Percentiles rank a stretch among this genome's conserved stretches.
These are phyloP conservation scores for Alternaria infectoria DNA, from an alignment of 2,329 filamentous ascomycete genomes.

Conservation along the genomic window DNA sequence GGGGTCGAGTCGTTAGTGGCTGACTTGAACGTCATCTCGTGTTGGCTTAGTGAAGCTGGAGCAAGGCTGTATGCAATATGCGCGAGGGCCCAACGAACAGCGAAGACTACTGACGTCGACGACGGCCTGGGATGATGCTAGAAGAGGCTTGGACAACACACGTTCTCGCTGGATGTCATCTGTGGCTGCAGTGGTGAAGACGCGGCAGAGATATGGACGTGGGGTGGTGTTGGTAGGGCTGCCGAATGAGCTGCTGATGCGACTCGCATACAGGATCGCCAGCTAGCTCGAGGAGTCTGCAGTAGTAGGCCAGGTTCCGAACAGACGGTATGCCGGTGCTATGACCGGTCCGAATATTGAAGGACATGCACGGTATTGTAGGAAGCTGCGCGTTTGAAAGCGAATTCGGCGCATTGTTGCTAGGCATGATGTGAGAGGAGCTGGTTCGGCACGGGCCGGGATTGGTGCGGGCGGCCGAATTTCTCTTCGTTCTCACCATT, in stretches of 20 bases:
- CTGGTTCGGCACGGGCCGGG: slow-evolving; percentile 8
- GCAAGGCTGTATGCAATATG: slow-evolving; percentile 23
- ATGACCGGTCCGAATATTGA: not conserved
- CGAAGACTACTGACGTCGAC: slow-evolving; percentile 3
- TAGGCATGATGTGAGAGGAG: not conserved
- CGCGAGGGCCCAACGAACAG: slow-evolving; percentile 10
- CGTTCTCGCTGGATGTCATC: slow-evolving; percentile 5
- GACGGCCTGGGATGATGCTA: slow-evolving; percentile 13
- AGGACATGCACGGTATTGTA: not conserved
- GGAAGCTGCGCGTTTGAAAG: not conserved
- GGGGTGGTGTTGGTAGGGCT: slow-evolving; percentile 28
- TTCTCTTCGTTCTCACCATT: not conserved
- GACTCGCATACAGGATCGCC: slow-evolving; percentile 27
- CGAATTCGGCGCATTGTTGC: not conserved
- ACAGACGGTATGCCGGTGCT: slow-evolving; percentile 1
- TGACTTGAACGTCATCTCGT: slow-evolving; percentile 25
- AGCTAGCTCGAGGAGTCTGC: slow-evolving; percentile 10
- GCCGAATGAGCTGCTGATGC: slow-evolving; percentile 29
- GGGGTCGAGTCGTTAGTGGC: slow-evolving; percentile 27
- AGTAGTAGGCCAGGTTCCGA: not conserved
- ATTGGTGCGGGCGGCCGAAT: slow-evolving; percentile 2
- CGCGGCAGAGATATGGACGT: slow-evolving; percentile 1
- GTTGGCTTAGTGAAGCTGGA: slow-evolving; percentile 21
- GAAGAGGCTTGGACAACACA: slow-evolving; percentile 27
- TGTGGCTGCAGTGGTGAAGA: not conserved